Percentiles rank a stretch among this genome's conserved stretches.
Conservation (phyloP, 768 basidiomycete genomes). For the Lentinula guzmanii region DNA sequence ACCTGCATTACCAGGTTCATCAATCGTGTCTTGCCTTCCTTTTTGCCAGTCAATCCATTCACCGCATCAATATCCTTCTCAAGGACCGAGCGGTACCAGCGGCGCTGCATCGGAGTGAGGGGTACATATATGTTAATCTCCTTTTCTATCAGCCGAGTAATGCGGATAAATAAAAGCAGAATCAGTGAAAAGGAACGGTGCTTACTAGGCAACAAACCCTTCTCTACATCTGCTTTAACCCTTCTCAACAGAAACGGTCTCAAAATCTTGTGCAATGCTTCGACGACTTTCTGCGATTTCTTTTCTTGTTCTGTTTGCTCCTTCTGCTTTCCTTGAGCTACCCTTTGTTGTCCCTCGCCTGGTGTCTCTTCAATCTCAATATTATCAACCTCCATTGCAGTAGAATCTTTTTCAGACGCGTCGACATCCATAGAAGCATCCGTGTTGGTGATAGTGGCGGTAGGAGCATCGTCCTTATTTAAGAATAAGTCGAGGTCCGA, state of each 20-base stretch:
- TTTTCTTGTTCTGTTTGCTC: constrained; percentile 49
- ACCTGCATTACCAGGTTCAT: constrained; percentile 99
- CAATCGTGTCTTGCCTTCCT: constrained; percentile 94
- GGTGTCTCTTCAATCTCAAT: not conserved
- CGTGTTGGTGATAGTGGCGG: constrained; percentile 20
- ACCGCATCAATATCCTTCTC: constrained; percentile 99
- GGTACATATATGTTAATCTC: constrained; percentile 99
- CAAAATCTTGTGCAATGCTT: constrained; percentile 95
- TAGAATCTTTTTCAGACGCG: not conserved
- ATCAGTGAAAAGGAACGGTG: not conserved
- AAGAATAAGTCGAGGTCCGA: constrained; percentile 91
- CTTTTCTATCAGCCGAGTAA: constrained; percentile 55
- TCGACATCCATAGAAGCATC: not conserved
- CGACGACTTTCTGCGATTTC: constrained; percentile 88
- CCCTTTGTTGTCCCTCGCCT: not conserved
- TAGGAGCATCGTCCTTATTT: constrained; percentile 64
- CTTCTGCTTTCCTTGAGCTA: not conserved
- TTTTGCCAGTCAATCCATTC: constrained; percentile 93
- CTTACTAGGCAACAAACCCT: constrained; percentile 86
- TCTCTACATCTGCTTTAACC: constrained; percentile 97
- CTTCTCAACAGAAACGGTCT: constrained; percentile 90
- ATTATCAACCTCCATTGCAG: not conserved
- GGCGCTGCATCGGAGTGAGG: constrained; percentile 94
- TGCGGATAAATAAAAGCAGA: not conserved
- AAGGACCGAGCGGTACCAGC: constrained; percentile 94